These are phyloP conservation scores for Claviceps spartinae DNA, from an alignment of 2,329 filamentous ascomycete genomes.

Conservation along the genomic window DNA sequence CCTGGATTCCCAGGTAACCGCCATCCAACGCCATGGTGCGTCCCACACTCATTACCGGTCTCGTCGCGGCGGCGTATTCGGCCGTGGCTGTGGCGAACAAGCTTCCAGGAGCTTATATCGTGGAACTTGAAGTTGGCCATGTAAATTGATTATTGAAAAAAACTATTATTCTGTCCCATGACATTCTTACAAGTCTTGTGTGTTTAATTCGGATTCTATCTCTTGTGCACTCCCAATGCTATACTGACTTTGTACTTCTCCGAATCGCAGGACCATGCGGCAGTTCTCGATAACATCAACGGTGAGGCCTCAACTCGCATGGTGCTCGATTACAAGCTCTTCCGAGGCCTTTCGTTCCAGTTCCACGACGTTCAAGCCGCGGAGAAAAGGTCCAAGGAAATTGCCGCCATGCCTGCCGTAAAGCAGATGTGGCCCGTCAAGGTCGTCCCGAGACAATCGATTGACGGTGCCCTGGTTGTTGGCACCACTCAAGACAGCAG, in stretches of 20 bases:
- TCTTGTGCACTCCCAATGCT: no score
- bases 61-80: constrained; percentile 12
- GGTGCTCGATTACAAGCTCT: constrained; percentile 35
- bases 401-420: constrained; percentile 29
- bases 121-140: constrained; percentile 37
- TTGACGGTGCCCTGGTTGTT: constrained; percentile 31
- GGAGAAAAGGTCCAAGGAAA: constrained; percentile 26
- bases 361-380: constrained; percentile 33
- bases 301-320: constrained; percentile 26
- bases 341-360: constrained; percentile 40
- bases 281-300: constrained; percentile 1
- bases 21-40: constrained; percentile 5
- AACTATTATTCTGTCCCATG: background rate
- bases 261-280: constrained; percentile 1
- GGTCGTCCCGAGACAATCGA: constrained; percentile 26
- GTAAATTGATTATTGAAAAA: constrained; percentile 17
- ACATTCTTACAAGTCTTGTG: background rate
- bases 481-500: constrained; percentile 2
- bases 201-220: background rate
- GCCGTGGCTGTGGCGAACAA: constrained; percentile 16
- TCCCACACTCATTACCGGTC: constrained; percentile 5
- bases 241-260: no score
- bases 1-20: background rate
- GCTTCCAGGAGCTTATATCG: constrained; percentile 37
- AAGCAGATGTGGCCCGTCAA: constrained; percentile 37